Conservation (phyloP, 495 filamentous ascomycete genomes). For the Aspergillus sclerotioniger region DNA sequence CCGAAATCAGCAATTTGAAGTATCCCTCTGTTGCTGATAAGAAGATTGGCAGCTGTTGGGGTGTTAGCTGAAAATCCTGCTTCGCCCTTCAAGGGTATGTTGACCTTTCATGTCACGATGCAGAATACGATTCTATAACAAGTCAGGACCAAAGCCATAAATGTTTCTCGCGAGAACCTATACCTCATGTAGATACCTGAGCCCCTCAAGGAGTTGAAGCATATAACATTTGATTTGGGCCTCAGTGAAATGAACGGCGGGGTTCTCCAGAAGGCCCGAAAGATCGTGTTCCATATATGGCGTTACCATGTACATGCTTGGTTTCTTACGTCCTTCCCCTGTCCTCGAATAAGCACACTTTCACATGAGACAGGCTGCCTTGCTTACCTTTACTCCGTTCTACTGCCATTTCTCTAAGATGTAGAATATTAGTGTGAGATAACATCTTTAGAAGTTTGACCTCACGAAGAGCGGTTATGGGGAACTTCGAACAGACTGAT, state of each 20-base stretch:
- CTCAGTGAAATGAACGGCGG: slow-evolving; percentile 77
- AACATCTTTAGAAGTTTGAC: slow-evolving; percentile 97
- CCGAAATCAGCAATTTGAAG: slow-evolving; percentile 98
- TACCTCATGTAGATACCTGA: slow-evolving; percentile 83
- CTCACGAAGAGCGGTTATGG: slow-evolving; percentile 94
- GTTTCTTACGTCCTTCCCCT: slow-evolving; percentile 76
- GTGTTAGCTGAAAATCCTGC: slow-evolving; percentile 23
- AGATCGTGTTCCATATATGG: slow-evolving; percentile 99
- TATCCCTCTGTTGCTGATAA: slow-evolving; percentile 92
- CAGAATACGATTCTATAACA: slow-evolving; percentile 67
- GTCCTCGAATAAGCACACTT: slow-evolving; percentile 12
- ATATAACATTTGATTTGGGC: slow-evolving; percentile 98
- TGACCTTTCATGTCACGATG: slow-evolving; percentile 94
- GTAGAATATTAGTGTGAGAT: slow-evolving; percentile 83
- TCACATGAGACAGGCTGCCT: neutral
- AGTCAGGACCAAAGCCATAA: slow-evolving; percentile 13
- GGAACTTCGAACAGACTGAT: slow-evolving; percentile 58
- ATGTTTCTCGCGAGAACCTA: slow-evolving; percentile 4
- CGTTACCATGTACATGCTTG: slow-evolving; percentile 96
- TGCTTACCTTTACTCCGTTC: slow-evolving; percentile 65
- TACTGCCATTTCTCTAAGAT: slow-evolving; percentile 92
- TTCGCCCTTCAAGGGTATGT: slow-evolving; percentile 8
- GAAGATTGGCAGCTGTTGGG: slow-evolving; percentile 78
- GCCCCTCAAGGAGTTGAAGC: slow-evolving; percentile 86
- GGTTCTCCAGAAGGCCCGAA: slow-evolving; percentile 93